These are phyloP conservation scores for Neofusicoccum kwambonambiense DNA, from an alignment of 2,329 filamentous ascomycete species.

Conservation along the genomic window DNA sequence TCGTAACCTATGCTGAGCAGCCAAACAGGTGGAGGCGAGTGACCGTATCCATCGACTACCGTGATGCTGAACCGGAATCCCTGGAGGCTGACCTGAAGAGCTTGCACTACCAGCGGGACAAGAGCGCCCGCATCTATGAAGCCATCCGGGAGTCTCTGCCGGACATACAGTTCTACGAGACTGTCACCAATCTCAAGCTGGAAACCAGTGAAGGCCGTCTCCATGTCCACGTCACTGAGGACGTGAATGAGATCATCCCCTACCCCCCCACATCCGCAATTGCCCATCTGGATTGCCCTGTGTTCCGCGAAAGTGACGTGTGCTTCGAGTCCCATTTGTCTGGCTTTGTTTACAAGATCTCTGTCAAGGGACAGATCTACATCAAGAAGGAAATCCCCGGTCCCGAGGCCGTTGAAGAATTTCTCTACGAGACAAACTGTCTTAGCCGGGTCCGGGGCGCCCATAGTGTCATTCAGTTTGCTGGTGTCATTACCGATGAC, in stretches of 20 bases:
- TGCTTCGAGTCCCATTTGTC: slow-evolving; percentile 90
- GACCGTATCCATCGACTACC: slow-evolving; percentile 92
- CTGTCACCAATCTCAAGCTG: slow-evolving; percentile 92
- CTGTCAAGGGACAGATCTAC: slow-evolving; percentile 64
- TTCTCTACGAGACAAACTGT: slow-evolving; percentile 95
- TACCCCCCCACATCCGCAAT: slow-evolving; percentile 76
- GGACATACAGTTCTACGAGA: slow-evolving; percentile 96
- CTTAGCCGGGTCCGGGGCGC: slow-evolving; percentile 75
- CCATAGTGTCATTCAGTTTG: slow-evolving; percentile 77
- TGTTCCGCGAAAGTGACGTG: slow-evolving; percentile 70
- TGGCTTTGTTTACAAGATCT: slow-evolving; percentile 95
- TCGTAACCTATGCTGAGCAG: slow-evolving; percentile 85
- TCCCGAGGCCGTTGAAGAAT: slow-evolving; percentile 92
- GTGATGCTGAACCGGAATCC: slow-evolving; percentile 73
- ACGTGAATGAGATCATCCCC: slow-evolving; percentile 88
- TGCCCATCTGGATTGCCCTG: slow-evolving; percentile 61
- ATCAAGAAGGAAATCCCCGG: slow-evolving; percentile 99
- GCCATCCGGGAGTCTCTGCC: slow-evolving; percentile 62
- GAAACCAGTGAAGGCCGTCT: slow-evolving; percentile 84
- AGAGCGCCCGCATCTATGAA: slow-evolving; percentile 39
- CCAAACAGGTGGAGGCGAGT: slow-evolving; percentile 80
- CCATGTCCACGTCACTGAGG: slow-evolving; percentile 97
- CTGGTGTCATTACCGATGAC: slow-evolving; percentile 85
- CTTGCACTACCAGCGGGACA: slow-evolving; percentile 83
- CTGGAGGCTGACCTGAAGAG: slow-evolving; percentile 79